Evolutionary conservation across 257 asterid species (phyloP).

Genomic region (Striga asiatica): DNA sequence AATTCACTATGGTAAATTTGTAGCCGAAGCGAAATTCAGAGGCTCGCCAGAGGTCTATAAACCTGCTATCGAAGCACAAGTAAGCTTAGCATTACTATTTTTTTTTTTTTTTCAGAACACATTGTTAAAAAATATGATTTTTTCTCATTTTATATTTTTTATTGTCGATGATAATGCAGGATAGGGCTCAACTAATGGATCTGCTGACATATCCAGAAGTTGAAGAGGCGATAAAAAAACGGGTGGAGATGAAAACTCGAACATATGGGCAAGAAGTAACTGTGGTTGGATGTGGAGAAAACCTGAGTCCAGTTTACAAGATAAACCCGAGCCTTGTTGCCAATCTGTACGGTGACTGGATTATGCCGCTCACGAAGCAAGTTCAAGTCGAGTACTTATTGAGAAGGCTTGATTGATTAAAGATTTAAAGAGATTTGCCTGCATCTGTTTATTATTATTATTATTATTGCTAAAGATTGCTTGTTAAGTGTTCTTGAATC

Average conservation of each 20-base stretch:
- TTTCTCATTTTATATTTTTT: not conserved
- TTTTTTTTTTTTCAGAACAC: not conserved
- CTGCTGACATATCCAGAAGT: conserved; percentile 64
- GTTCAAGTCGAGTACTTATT: conserved; percentile 75
- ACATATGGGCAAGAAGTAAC: conserved; percentile 68
- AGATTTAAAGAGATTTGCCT: too few species aligned
- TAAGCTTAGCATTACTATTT: conserved; percentile 14
- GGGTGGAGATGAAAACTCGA: conserved; percentile 77
- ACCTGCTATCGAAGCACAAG: conserved; percentile 65
- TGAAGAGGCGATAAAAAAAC: conserved; percentile 48
- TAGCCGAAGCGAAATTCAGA: conserved; percentile 84
- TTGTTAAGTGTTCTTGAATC: not conserved
- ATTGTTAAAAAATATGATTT: not conserved
- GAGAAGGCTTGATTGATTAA: conserved; percentile 56
- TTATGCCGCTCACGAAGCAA: conserved; percentile 93
- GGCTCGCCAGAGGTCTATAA: conserved; percentile 59
- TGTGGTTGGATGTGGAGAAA: conserved; percentile 18
- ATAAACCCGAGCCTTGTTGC: conserved; percentile 68
- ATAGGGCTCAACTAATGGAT: conserved; percentile 41
- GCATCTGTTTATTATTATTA: not conserved
- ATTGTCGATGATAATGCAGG: conserved; percentile 35
- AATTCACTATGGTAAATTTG: conserved; percentile 93
- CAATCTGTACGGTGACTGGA: conserved; percentile 67
- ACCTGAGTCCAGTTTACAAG: conserved; percentile 43
- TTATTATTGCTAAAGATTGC: not conserved